A percentile compares a stretch with the other conserved stretches of the same genome.
Evolutionary conservation across 2,329 filamentous ascomycete species (phyloP).

Genomic region (Neoscytalidium dimidiatum): DNA sequence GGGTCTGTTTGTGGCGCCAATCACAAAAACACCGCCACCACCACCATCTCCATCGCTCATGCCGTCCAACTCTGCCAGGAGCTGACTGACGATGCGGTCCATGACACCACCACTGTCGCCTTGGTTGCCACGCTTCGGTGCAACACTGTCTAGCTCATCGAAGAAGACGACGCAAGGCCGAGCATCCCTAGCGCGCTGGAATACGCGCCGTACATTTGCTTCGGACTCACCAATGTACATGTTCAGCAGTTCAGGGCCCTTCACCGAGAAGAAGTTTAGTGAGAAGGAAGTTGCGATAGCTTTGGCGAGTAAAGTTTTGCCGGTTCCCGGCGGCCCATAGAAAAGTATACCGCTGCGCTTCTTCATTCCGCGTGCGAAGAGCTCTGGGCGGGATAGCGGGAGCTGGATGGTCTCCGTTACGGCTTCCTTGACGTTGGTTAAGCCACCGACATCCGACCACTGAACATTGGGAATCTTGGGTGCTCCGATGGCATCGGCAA

Average conservation of each 20-base stretch:
- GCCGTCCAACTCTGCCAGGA: slow-evolving; percentile 92
- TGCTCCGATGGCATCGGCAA: slow-evolving; percentile 94
- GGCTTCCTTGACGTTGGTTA: slow-evolving; percentile 94
- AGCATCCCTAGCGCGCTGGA: slow-evolving; percentile 83
- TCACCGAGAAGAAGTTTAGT: slow-evolving; percentile 92
- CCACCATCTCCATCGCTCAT: slow-evolving; percentile 86
- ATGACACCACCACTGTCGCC: slow-evolving; percentile 97
- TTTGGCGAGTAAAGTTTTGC: slow-evolving; percentile 90
- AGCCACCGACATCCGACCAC: slow-evolving; percentile 93
- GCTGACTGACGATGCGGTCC: slow-evolving; percentile 94
- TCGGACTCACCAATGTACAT: slow-evolving; percentile 97
- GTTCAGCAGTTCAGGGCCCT: slow-evolving; percentile 87
- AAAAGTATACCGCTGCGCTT: slow-evolving; percentile 93
- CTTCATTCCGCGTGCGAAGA: slow-evolving; percentile 97
- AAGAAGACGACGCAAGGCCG: slow-evolving; percentile 91
- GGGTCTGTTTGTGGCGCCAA: slow-evolving; percentile 92
- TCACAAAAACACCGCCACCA: slow-evolving; percentile 90
- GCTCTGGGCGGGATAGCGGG: slow-evolving; percentile 84
- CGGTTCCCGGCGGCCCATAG: slow-evolving; percentile 87
- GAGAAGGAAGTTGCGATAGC: slow-evolving; percentile 93
- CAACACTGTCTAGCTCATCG: slow-evolving; percentile 89
- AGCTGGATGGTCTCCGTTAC: slow-evolving; percentile 95
- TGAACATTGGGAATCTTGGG: slow-evolving; percentile 97
- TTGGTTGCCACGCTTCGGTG: slow-evolving; percentile 94
- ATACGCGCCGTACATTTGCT: slow-evolving; percentile 86